These are phyloP conservation scores for Yarrowia divulgata DNA, from an alignment of 805 yeast genomes.

Conservation along the genomic window DNA sequence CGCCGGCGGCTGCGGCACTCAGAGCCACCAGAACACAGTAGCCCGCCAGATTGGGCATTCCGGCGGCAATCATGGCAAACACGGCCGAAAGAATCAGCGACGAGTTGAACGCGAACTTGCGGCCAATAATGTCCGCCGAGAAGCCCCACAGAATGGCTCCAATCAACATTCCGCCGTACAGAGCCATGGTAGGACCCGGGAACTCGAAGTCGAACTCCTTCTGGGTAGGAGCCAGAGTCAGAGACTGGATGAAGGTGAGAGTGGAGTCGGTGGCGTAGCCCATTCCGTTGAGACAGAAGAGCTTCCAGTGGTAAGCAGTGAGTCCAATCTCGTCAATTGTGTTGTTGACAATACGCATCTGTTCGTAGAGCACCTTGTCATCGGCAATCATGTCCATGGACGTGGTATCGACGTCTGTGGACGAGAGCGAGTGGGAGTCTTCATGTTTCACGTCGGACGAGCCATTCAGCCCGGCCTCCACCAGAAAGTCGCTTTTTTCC, in stretches of 20 bases:
- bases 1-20: conserved; percentile 61
- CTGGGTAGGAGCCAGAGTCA: conserved; percentile 57
- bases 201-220: conserved; percentile 57
- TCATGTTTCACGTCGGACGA: conserved; percentile 1
- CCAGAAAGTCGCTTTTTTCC: conserved; percentile 9
- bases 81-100: conserved; percentile 59
- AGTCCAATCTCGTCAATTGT: conserved; percentile 69
- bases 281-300: conserved; percentile 61
- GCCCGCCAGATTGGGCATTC: conserved; percentile 58
- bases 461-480: conserved; percentile 20
- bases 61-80: conserved; percentile 63
- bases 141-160: conserved; percentile 68
- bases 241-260: conserved; percentile 57
- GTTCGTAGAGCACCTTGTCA: conserved; percentile 33
- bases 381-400: conserved; percentile 29
- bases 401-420: conserved; percentile 21
- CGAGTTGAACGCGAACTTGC: conserved; percentile 60
- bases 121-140: conserved; percentile 62
- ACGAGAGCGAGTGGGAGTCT: conserved; percentile 23
- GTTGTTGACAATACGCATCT: conserved; percentile 53
- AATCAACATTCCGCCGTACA: conserved; percentile 59
- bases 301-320: conserved; percentile 61
- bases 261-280: conserved; percentile 66
- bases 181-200: conserved; percentile 57
- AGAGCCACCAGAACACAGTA: conserved; percentile 54